Evolutionary conservation across 306 rosid species (phyloP), one percentile per base, ranked within the genome.

Genomic region (Abrus precatorius): DNA sequence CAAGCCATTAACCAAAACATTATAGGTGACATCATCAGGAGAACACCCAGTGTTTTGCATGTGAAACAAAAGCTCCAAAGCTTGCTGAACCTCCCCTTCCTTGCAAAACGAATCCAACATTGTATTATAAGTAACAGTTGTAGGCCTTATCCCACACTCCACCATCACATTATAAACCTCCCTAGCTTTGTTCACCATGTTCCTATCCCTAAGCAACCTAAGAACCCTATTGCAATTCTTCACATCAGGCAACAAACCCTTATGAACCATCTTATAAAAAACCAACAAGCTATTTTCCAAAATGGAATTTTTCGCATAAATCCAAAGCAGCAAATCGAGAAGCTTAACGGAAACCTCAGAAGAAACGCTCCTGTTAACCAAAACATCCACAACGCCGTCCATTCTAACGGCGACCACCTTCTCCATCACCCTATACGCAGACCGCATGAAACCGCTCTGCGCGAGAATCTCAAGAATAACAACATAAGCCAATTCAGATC

Each of bases 211-310:
- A 75, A 93, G 81, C 80, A 85, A 55, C 80, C 80, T 93, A 45
- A 93, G 89, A 80, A 91, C 75, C 87, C 97, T 91, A 86, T 93
- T 93, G 75, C 95, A 93, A 78, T 87, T 89, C 82, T 38, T 85
- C 76, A 90, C 91, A 75, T 89, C 93, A 0, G 98, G 98, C 70
- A 90, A 77, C 63, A 93, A 50, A 6, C 91, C 92, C 36, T 75
- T 89, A 48, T 60, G 36, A 76, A 89, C 55, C 98, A 94, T 94
- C 74, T 84, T 85, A 28, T 86, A 44, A 5, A 89, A 87, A 65
- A 88, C 74, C 40, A 45, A 76, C 72, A 90, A 81, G 47, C 95
- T 87, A 57, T 85, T 85, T 60, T 90, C 92, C 8, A 86, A 72
- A 90, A 89, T 80, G 1, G 83, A 85, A 30, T 84, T 87, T 36